Base-by-base conservation (phyloP, 169 alveolate genomes). In the Pseudocohnilembus persalinus region DNA sequence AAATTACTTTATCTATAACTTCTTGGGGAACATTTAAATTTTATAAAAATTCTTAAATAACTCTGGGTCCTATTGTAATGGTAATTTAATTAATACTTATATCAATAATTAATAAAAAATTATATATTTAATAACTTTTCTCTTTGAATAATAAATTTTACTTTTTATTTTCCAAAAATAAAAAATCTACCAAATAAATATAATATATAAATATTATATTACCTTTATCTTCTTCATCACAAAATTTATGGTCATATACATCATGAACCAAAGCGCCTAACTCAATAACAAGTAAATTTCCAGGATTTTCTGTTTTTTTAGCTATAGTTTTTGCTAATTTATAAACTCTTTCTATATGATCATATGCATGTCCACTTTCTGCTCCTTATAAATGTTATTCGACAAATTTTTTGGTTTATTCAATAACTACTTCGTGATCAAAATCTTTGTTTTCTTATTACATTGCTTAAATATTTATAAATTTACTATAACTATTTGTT, bases 261-360 rank as follows among this genome's bases (percentile, higher is more conserved):
- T 90, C 94, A 82, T 90, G 94, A 30, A 90, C 84, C 28, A 90
- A 34, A 26, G 94, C 92, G 72, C 90, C 87, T 30, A 90, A 82
- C 79, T 81, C 78, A 49, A 90, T 85, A 63, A 90, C 82, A 74
- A 87, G 79, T 75, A 79, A 30, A 65, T 87, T 87, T 76, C 83
- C 76, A 73, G 77, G 77, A 11, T 64, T 65, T 31, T 87, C 29
- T 87, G 82, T 73, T 80, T 0, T 30, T 35, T 74, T 11, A 20
- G 88, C 83, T n/a, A 86, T 80, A 31, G 29, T 76, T 30, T 29
- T 63, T 1, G 87, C 82, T 75, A 80, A 74, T 29, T 86, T 86
- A 6, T n/a, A 73, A 34, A 86, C 90, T 75, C 87, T 79, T 74
- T 86, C 82, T n/a, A 81, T 65, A 68, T 86, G 90, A 65, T 49